These are phyloP conservation scores for Plectosphaerella plurivora DNA, from an alignment of 2,329 filamentous ascomycete species.

Conservation along the genomic window DNA sequence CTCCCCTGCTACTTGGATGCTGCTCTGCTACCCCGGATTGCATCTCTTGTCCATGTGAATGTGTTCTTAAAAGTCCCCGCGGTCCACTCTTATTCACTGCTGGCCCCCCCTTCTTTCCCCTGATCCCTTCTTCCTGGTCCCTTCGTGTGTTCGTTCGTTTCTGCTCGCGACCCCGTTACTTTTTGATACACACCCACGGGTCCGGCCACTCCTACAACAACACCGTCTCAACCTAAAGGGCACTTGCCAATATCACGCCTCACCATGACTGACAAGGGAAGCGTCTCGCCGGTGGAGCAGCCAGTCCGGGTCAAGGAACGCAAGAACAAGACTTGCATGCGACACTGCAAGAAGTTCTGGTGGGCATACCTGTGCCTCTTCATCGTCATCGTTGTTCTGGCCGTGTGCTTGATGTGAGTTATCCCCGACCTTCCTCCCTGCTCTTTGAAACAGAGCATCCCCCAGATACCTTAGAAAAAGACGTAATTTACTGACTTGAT, in stretches of 20 bases:
- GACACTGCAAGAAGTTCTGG: constrained; percentile 55
- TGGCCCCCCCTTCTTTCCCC: not conserved
- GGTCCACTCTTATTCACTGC: constrained; percentile 5
- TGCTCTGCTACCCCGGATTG: constrained; percentile 7
- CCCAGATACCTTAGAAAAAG: not conserved
- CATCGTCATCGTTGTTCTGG: constrained; percentile 44
- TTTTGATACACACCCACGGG: not conserved
- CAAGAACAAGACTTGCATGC: constrained; percentile 34
- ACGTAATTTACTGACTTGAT: constrained; percentile 2
- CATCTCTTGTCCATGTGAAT: constrained; percentile 2
- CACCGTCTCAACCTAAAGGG: not conserved
- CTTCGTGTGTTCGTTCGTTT: not conserved
- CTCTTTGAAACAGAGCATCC: not conserved
- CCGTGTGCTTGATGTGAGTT: constrained; percentile 57
- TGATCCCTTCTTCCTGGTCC: not conserved
- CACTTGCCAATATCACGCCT: not conserved
- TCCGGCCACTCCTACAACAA: not conserved
- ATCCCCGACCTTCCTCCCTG: not conserved
- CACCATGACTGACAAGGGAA: constrained; percentile 33
- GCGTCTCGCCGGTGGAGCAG: constrained; percentile 28
- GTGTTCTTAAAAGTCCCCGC: constrained; percentile 8
- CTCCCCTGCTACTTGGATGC: not conserved
- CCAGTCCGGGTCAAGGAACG: constrained; percentile 13
- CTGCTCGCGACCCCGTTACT: not conserved
- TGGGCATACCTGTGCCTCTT: constrained; percentile 54